Evolutionary conservation across 257 asterid species (phyloP), one percentile per base, ranked within the genome.

Genomic region (Osmanthus fragrans): DNA sequence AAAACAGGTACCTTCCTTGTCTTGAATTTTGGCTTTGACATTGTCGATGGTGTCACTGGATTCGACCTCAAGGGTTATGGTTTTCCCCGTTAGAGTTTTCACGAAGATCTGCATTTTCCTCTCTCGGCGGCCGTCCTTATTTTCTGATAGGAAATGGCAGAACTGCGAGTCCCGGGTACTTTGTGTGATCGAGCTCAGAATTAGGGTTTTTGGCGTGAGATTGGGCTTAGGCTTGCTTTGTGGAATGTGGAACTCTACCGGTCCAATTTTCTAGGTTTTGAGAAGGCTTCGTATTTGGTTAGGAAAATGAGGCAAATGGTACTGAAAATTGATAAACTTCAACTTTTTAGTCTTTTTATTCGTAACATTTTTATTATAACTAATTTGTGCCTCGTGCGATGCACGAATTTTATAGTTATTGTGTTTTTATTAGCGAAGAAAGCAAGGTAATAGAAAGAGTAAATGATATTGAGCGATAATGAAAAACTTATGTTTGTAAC

Each of bases 21-120:
- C 67, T 58, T 58, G 67, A 21, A 58, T 58, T 58, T 58, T 58
- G 29, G 67, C 67, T 29, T 58, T 58, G 67, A 58, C 67, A 21
- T 58, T 58, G 67, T 58, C 67, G 8, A 58, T 58, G 30, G 67
- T 58, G 32, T 58, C 67, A 2, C 67, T 58, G 30, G 67, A 58
- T 21, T 58, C 67, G 15, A 58, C 67, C 32, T 58, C 67, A 1
- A 58, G 67, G 67, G 67, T 58, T 58, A 58, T 58, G 67, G 67
- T 58, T 9, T 58, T 58, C 67, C 67, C 67, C 29, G 67, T 58
- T 58, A 58, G 67, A 8, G 67, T 58, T 58, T 58, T 58, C 29
- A 58, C 67, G 67, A 58, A 58, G 67, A 58, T 58, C 67, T 58
- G 67, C 67, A 58, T 58, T n/a, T 58, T 58, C 13, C 13, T 9